These are phyloP conservation scores for Verticillium nubilum DNA, from an alignment of 2,329 filamentous ascomycete species.

Conservation along the genomic window DNA sequence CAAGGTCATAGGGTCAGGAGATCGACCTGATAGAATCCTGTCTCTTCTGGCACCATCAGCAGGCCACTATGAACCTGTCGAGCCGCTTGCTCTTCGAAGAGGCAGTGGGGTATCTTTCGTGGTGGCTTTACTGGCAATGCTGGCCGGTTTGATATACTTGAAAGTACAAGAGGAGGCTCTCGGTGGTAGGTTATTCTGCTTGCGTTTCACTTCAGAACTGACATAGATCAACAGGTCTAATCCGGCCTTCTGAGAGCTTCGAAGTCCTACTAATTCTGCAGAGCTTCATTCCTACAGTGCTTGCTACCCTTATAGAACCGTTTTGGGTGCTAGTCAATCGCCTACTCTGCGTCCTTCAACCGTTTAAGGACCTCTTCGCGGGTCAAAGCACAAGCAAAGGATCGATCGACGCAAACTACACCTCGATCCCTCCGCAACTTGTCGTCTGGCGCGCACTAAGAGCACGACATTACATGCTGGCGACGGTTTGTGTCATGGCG, in stretches of 20 bases:
- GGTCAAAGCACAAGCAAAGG: constrained; percentile 26
- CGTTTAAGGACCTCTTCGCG: constrained; percentile 41
- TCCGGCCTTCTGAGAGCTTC: constrained; percentile 22
- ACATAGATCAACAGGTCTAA: constrained; percentile 17
- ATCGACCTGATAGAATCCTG: too few relatives aligned
- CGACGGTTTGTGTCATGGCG: constrained; percentile 38
- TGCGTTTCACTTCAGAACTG: not conserved
- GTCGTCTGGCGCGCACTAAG: constrained; percentile 37
- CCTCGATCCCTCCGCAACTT: constrained; percentile 50
- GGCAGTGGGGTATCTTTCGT: constrained; percentile 13
- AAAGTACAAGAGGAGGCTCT: constrained; percentile 13
- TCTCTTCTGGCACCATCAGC: too few relatives aligned
- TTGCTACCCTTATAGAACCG: constrained; percentile 52
- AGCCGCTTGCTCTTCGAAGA: constrained; percentile 15
- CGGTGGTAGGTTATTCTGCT: constrained; percentile 13
- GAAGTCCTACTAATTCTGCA: constrained; percentile 31
- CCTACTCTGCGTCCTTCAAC: constrained; percentile 46
- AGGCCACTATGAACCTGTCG: constrained; percentile 17
- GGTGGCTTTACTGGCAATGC: constrained; percentile 4
- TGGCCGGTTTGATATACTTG: constrained; percentile 15
- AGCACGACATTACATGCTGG: constrained; percentile 39
- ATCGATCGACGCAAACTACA: constrained; percentile 41
- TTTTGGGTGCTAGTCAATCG: constrained; percentile 51
- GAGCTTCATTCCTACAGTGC: constrained; percentile 46
- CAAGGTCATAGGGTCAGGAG: too few relatives aligned